phyloP scores from a whole-genome alignment of 2,329 filamentous ascomycete genomes.

The Mycosphaerella arachidis region DNA sequence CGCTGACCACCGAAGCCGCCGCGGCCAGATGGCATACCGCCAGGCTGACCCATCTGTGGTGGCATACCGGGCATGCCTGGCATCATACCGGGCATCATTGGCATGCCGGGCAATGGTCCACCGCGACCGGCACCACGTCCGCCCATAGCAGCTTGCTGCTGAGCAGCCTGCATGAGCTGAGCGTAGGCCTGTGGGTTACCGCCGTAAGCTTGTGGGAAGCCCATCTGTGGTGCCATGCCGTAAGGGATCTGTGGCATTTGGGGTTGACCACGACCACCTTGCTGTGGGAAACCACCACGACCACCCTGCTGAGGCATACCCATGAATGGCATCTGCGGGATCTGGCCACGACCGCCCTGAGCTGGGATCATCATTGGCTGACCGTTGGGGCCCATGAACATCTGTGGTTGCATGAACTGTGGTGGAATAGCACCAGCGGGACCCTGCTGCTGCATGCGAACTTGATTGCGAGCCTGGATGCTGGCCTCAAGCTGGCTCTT shows the following conservation, averaged over 20 bases:
- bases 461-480: conserved; percentile 97
- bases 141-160: conserved; percentile 69
- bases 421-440: conserved; percentile 75
- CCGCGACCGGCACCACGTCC: conserved; percentile 65
- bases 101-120: conserved; percentile 65
- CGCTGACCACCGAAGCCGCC: conserved; percentile 32
- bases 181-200: conserved; percentile 59
- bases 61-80: conserved; percentile 42
- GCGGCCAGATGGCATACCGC: conserved; percentile 37
- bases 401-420: conserved; percentile 71
- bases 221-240: conserved; percentile 63
- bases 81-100: conserved; percentile 53
- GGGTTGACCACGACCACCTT: conserved; percentile 84
- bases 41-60: conserved; percentile 54
- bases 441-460: conserved; percentile 95
- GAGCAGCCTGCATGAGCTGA: conserved; percentile 63
- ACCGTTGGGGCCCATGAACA: conserved; percentile 83
- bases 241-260: conserved; percentile 87
- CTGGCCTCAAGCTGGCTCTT: conserved; percentile 98
- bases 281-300: conserved; percentile 79
- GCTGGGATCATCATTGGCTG: conserved; percentile 59
- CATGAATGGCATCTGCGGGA: conserved; percentile 60
- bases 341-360: conserved; percentile 50
- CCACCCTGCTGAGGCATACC: conserved; percentile 68
- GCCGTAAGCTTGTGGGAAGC: conserved; percentile 73